phyloP scores from a whole-genome alignment of 2,329 filamentous ascomycete species.

The Plenodomus tracheiphilus region DNA sequence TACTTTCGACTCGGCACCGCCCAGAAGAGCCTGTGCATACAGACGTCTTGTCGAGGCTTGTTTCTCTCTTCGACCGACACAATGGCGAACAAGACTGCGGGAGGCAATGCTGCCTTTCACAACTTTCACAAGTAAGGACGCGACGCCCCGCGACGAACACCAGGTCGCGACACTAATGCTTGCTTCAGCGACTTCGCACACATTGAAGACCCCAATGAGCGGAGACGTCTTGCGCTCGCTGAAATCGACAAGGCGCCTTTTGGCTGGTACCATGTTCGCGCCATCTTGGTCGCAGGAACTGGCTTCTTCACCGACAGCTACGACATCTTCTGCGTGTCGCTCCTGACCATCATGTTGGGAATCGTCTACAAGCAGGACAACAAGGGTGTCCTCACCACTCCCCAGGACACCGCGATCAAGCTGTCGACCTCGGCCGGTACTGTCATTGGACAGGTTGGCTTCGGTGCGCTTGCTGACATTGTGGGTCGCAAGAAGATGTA shows the following conservation, averaged over 20 bases:
- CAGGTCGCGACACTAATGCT: neutral
- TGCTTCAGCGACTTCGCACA: slow-evolving; percentile 44
- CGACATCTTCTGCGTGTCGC: slow-evolving; percentile 58
- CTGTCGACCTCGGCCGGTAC: slow-evolving; percentile 82
- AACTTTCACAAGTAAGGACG: slow-evolving; percentile 27
- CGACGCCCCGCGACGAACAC: neutral
- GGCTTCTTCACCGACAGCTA: slow-evolving; percentile 89
- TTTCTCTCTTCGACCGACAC: slow-evolving; percentile 11
- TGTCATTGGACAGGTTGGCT: slow-evolving; percentile 79
- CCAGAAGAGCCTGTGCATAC: neutral
- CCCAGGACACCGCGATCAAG: slow-evolving; percentile 83
- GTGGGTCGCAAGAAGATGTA: slow-evolving; percentile 85
- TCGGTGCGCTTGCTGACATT: slow-evolving; percentile 65
- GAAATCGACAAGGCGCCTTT: slow-evolving; percentile 83
- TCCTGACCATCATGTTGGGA: slow-evolving; percentile 67
- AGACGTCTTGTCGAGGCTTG: slow-evolving; percentile 15
- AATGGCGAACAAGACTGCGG: slow-evolving; percentile 22
- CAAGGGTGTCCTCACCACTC: slow-evolving; percentile 59
- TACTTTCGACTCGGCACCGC: neutral
- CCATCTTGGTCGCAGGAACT: slow-evolving; percentile 76
- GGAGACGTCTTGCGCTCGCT: slow-evolving; percentile 75
- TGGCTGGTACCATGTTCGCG: slow-evolving; percentile 80
- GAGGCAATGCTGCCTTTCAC: slow-evolving; percentile 30
- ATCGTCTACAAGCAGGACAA: slow-evolving; percentile 69
- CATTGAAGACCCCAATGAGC: slow-evolving; percentile 73